Percentiles rank a stretch among this genome's conserved stretches.
Conservation (phyloP, 257 asterid genomes). For the Leonotis leonurus region DNA sequence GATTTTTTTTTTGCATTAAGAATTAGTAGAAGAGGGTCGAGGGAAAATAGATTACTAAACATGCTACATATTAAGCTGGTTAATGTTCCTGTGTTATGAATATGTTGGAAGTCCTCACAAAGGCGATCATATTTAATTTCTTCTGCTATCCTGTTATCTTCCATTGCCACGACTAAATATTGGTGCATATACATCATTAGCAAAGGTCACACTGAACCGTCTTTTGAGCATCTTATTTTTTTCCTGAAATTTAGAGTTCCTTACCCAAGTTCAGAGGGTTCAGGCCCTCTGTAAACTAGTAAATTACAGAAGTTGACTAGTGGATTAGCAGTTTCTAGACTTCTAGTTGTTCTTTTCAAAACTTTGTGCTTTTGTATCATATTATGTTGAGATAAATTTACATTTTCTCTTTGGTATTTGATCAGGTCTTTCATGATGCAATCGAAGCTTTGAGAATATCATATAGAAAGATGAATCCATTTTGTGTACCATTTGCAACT, state of each 20-base stretch:
- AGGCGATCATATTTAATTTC: not conserved
- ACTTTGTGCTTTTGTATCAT: slow-evolving; percentile 3
- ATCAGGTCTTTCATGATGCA: slow-evolving; percentile 85
- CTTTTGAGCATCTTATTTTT: slow-evolving; percentile 1
- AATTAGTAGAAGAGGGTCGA: not conserved
- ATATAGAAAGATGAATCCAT: slow-evolving; percentile 88
- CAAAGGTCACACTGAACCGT: not conserved
- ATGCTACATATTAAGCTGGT: not conserved
- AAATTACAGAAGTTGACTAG: not conserved
- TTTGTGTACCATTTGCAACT: slow-evolving; percentile 96
- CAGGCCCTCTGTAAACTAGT: too few species aligned
- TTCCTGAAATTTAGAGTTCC: not conserved
- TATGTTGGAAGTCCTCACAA: not conserved
- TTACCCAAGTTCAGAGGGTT: not conserved
- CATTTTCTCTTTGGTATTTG: slow-evolving; percentile 16
- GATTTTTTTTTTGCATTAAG: slow-evolving; percentile 4
- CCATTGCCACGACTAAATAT: not conserved
- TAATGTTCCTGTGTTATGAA: not conserved
- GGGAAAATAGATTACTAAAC: not conserved
- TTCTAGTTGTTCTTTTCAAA: not conserved
- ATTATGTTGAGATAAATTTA: not conserved
- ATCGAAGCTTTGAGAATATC: slow-evolving; percentile 86
- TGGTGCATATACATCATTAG: slow-evolving; percentile 1
- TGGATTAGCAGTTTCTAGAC: not conserved
- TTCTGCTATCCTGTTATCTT: not conserved